Conservation (phyloP, 176 grass and related monocot species). For the Phyllostachys edulis region DNA sequence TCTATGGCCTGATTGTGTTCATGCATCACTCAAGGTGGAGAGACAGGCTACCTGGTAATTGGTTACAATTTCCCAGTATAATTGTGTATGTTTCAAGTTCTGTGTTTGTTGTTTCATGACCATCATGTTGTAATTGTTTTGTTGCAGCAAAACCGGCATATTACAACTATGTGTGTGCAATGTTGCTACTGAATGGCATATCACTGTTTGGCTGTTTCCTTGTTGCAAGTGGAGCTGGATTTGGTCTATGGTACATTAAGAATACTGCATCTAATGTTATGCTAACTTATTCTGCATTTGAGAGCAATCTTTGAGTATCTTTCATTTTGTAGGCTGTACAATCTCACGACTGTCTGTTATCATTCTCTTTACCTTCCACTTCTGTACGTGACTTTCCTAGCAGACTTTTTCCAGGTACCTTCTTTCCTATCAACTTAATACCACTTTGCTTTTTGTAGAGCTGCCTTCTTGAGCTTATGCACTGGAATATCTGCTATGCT, state of each 20-base stretch:
- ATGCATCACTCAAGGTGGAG: slow-evolving; percentile 97
- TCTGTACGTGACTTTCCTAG: slow-evolving; percentile 86
- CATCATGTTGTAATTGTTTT: slow-evolving; percentile 19
- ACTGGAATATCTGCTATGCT: background rate
- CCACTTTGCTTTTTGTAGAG: background rate
- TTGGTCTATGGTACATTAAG: slow-evolving; percentile 82
- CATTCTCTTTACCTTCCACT: slow-evolving; percentile 98
- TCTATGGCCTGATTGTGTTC: slow-evolving; percentile 83
- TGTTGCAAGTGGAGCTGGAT: slow-evolving; percentile 69
- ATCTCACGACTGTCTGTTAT: slow-evolving; percentile 76
- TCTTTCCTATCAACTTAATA: slow-evolving; percentile 9
- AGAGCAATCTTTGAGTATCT: slow-evolving; percentile 23
- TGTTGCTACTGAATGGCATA: slow-evolving; percentile 74
- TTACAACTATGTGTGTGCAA: slow-evolving; percentile 86
- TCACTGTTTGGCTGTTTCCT: slow-evolving; percentile 84
- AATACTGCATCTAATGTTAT: slow-evolving; percentile 13
- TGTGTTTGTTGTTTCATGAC: slow-evolving; percentile 20
- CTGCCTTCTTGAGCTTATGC: background rate
- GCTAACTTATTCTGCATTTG: slow-evolving; percentile 22
- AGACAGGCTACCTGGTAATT: slow-evolving; percentile 89
- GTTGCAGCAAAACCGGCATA: slow-evolving; percentile 93
- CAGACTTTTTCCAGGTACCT: slow-evolving; percentile 94
- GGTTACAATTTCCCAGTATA: background rate
- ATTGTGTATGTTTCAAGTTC: slow-evolving; percentile 26
- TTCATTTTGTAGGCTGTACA: slow-evolving; percentile 67